These are phyloP conservation scores for Penicillium tannophilum DNA, from an alignment of 495 filamentous ascomycete species.

Conservation along the genomic window DNA sequence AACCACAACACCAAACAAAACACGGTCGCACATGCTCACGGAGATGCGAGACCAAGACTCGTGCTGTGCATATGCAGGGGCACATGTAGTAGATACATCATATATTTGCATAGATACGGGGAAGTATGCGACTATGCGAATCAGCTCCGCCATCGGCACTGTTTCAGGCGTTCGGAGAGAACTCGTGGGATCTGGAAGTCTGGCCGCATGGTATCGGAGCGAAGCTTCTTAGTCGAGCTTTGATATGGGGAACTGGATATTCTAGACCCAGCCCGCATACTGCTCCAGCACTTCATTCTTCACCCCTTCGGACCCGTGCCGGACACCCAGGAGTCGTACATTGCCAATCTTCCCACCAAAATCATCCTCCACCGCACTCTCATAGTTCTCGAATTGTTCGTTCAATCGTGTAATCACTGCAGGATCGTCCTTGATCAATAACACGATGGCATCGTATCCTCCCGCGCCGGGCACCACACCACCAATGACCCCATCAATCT, in stretches of 20 bases:
- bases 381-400: constrained; percentile 65
- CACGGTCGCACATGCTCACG: constrained; percentile 15
- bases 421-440: constrained; percentile 75
- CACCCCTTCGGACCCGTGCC: constrained; percentile 86
- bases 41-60: not conserved
- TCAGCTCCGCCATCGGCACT: not conserved
- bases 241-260: not conserved
- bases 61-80: constrained; percentile 20
- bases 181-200: not conserved
- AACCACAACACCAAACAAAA: constrained; percentile 22
- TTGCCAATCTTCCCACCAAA: constrained; percentile 63
- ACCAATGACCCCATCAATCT: constrained; percentile 78
- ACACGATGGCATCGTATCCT: constrained; percentile 86
- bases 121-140: constrained; percentile 15
- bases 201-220: not conserved
- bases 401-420: constrained; percentile 65
- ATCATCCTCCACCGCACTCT: constrained; percentile 51
- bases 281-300: constrained; percentile 61
- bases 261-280: constrained; percentile 65
- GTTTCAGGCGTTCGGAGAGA: not conserved
- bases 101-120: constrained; percentile 12
- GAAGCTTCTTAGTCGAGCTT: not conserved
- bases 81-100: constrained; percentile 4
- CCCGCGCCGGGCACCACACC: constrained; percentile 95
- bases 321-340: constrained; percentile 76